Base-by-base conservation (phyloP, 257 asterid genomes). In the Solanum stenotomum region DNA sequence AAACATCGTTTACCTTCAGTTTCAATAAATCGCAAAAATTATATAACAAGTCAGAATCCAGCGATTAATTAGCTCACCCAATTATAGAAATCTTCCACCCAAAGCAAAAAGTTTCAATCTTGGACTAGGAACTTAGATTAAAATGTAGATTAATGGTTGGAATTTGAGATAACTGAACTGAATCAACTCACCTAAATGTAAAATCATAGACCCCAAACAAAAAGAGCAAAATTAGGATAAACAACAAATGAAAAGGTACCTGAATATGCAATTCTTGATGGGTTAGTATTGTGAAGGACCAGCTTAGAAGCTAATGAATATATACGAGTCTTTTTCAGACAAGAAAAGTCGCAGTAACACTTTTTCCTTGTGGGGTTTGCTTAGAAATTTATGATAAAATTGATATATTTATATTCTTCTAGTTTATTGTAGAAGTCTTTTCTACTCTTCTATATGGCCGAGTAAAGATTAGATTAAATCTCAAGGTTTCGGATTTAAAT, bases 201-300 rank as follows among this genome's bases (percentile, higher is more conserved):
- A 82, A 82, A 16, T 49, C 44, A 18, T 31, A 86, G 9, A 74
- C 75, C 88, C 88, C 42, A 23, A 86, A 44, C 31, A 14, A 52
- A 22, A 49, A 40, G 29, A 49, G 35, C 1, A 74, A 74, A 86
- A 61, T 65, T 72, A 74, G 38, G 85, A 71, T 20, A 49, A 74
- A 31, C 44, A 86, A 49, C 25, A 29, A 10, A 29, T 31, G 63
- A 65, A 81, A 81, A 82, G 52, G 15, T 86, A 86, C 88, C 88
- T 72, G 85, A n/a, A 86, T 38, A 86, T 65, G 56, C 74, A 46
- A 86, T 52, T 86, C 23, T 86, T 86, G 72, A 86, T 72, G 22
- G 75, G 35, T 74, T 49, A 4, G 42, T 1, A 49, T 29, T 82
- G 6, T 82, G 35, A 65, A 46, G 4, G 15, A 13, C 42, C n/a